Evolutionary conservation across 352 stramenopile genomes (phyloP).

Genomic region (Phytophthora ohioensis): DNA sequence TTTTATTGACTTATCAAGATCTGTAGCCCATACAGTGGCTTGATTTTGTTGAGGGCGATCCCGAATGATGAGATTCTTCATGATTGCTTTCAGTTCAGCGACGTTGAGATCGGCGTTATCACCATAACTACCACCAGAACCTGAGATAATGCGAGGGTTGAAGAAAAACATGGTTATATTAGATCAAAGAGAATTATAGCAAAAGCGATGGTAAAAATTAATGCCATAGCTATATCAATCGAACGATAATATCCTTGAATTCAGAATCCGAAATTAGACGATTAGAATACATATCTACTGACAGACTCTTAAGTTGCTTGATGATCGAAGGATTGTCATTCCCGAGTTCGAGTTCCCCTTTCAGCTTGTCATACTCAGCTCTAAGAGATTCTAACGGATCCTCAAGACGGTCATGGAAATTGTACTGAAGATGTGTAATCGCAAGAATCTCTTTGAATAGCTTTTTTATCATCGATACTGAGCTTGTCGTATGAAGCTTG

Average conservation of each 20-base stretch:
- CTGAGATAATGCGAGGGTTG: too few species aligned
- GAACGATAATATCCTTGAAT: conserved; percentile 29
- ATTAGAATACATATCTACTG: conserved; percentile 36
- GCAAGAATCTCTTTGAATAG: conserved; percentile 18
- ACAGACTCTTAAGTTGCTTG: conserved; percentile 23
- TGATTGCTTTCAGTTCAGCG: too few species aligned
- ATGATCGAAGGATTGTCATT: background rate
- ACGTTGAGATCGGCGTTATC: too few species aligned
- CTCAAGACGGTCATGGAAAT: conserved; percentile 13
- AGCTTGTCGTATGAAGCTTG: conserved; percentile 1
- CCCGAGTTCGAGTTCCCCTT: too few species aligned
- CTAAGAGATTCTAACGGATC: conserved; percentile 22
- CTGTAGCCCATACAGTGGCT: too few species aligned
- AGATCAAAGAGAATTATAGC: too few species aligned
- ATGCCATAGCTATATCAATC: conserved; percentile 16
- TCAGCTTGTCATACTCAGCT: background rate
- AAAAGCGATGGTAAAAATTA: too few species aligned
- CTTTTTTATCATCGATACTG: conserved; percentile 7
- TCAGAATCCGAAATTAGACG: conserved; percentile 28
- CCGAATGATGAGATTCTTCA: too few species aligned
- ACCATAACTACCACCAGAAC: too few species aligned
- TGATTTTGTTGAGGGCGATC: too few species aligned
- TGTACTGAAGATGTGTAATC: conserved; percentile 20
- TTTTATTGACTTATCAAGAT: too few species aligned
- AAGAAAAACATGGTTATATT: too few species aligned